A percentile compares a stretch with the other conserved stretches of the same genome.
phyloP scores from a whole-genome alignment of 208 protist genomes.

The Trypanosomatidae sp. region DNA sequence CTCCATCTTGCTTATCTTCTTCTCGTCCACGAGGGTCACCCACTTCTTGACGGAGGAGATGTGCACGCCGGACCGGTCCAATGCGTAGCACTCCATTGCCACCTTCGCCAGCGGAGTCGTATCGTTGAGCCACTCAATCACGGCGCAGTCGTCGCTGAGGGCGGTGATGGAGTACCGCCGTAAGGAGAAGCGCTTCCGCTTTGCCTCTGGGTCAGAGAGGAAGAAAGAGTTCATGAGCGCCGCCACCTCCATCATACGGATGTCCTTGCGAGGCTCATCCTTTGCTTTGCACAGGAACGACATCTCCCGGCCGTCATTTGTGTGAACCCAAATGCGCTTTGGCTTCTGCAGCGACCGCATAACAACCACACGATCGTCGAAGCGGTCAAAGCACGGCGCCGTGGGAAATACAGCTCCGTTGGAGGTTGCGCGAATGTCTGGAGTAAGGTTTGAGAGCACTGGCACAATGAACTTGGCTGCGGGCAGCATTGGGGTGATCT shows the following conservation, averaged over 20 bases:
- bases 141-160: slow-evolving; percentile 89
- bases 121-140: slow-evolving; percentile 97
- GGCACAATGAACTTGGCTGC: slow-evolving; percentile 63
- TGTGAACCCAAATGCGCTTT: slow-evolving; percentile 88
- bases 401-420: slow-evolving; percentile 46
- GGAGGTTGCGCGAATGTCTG: slow-evolving; percentile 35
- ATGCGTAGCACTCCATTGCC: slow-evolving; percentile 74
- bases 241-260: slow-evolving; percentile 96
- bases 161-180: slow-evolving; percentile 89
- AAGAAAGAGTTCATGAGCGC: slow-evolving; percentile 94
- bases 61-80: slow-evolving; percentile 63
- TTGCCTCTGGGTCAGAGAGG: slow-evolving; percentile 68
- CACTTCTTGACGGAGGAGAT: slow-evolving; percentile 69
- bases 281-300: slow-evolving; percentile 93
- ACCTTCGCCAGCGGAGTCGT: slow-evolving; percentile 77
- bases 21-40: slow-evolving; percentile 60
- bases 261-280: slow-evolving; percentile 95
- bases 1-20: slow-evolving; percentile 59
- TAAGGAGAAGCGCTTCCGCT: slow-evolving; percentile 82
- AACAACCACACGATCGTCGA: slow-evolving; percentile 72
- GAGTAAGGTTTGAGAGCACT: slow-evolving; percentile 71
- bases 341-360: slow-evolving; percentile 93
- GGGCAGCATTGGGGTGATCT: slow-evolving; percentile 47
- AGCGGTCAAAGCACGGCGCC: slow-evolving; percentile 63
- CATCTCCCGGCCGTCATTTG: slow-evolving; percentile 63